A percentile compares a stretch with the other conserved stretches of the same genome.
Conservation (phyloP, 2,329 filamentous ascomycete species). For the Fusarium sacchari region DNA sequence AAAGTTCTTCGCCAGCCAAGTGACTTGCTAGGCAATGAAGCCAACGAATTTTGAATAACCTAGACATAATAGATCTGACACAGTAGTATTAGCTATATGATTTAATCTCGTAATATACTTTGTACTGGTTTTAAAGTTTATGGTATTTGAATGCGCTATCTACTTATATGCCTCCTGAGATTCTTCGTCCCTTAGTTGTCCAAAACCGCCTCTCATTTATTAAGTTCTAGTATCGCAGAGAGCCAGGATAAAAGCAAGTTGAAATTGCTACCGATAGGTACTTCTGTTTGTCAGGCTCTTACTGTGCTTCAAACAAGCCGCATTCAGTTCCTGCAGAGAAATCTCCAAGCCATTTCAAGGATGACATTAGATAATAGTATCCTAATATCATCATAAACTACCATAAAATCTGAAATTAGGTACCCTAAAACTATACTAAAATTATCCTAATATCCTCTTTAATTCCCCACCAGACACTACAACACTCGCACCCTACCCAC, state of each 20-base stretch:
- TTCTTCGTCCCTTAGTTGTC: background rate
- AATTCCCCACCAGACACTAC: background rate
- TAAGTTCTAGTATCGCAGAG: background rate
- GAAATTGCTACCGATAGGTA: background rate
- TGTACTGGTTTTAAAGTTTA: background rate
- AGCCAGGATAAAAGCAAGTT: background rate
- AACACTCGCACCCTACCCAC: background rate
- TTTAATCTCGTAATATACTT: background rate
- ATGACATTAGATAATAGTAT: background rate
- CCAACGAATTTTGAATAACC: background rate
- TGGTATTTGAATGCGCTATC: background rate
- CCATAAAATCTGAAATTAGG: background rate
- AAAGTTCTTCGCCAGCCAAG: background rate
- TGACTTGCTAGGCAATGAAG: background rate
- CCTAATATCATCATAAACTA: background rate
- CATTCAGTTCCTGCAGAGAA: background rate
- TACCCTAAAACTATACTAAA: background rate
- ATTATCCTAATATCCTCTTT: background rate
- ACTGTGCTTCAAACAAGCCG: background rate
- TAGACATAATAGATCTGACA: background rate
- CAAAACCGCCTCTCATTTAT: background rate
- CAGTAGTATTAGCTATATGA: background rate
- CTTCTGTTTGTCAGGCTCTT: background rate
- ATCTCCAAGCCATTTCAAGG: background rate
- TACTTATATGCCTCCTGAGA: background rate